Base-by-base conservation (phyloP, 2,329 filamentous ascomycete species). In the Pseudogymnoascus sp. region DNA sequence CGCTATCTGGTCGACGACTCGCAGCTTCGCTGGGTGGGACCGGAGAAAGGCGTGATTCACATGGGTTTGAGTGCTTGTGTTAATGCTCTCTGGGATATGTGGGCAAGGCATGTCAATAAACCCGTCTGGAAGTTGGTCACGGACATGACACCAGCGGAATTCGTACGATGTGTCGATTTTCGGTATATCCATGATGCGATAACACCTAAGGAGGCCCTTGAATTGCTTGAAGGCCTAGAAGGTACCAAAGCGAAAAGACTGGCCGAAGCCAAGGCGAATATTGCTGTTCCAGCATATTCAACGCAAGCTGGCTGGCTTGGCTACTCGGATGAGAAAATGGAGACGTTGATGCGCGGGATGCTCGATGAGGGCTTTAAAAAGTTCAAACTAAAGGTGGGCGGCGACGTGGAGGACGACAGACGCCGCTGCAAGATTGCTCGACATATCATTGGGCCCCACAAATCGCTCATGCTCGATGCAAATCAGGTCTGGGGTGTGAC, bases 71-170 rank as follows among this genome's bases (percentile, higher is more conserved):
- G 90, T 31, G 90, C 91, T 47, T 88, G 96, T 14, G 90, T 96
- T 70, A 96, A 96, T 75, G 92, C 91, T 14, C 81, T 96, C 71
- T 96, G 92, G 92, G 92, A 96, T 75, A 84, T 96, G n/a, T 96
- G 92, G 92, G 91, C 90, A 63, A 96, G 96, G 79, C 83, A 83
- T 1, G 83, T 95, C 37, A 82, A 84, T 68, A 96, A 96, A 80
- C 93, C 92, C 3, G 90, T 96, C 12, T 96, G 92, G 93, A 84
- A 86, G 65, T 88, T 97, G 66, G 88, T 97, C 23, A 88, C 89
- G 10, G 92, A 96, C 69, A 96, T 96, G 90, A 87, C 83, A 3
- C 91, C 92, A 0, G 89, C 95, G 77, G 88, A 96, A 78, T 85
- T 96, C 61, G 91, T 96, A 61, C 78, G 81, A 65, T 93, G 92